Evolutionary conservation across 805 yeast species (phyloP).

Genomic region (Candida palmyrensis): DNA sequence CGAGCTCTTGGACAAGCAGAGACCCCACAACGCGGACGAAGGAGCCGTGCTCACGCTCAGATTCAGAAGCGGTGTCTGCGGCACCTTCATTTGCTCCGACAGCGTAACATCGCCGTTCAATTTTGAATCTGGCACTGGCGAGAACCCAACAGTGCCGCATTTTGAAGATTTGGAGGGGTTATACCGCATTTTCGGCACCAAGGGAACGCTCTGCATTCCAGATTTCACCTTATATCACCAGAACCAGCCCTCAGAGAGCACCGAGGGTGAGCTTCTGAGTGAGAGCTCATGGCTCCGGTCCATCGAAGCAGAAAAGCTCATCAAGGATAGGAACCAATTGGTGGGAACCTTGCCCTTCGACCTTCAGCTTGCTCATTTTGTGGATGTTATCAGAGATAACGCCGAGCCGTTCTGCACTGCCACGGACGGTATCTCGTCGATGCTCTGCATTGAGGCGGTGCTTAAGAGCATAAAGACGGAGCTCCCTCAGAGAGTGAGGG

Average conservation of each 20-base stretch:
- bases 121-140: conserved; percentile 40
- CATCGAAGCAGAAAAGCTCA: conserved; percentile 10
- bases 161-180: conserved; percentile 26
- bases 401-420: conserved; percentile 27
- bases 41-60: conserved; percentile 37
- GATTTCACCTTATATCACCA: conserved; percentile 36
- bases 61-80: conserved; percentile 33
- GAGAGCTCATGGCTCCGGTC: conserved; percentile 4
- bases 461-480: conserved; percentile 28
- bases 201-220: conserved; percentile 37
- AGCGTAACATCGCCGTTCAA: conserved; percentile 36
- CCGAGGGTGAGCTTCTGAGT: conserved; percentile 4
- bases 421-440: conserved; percentile 34
- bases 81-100: conserved; percentile 39
- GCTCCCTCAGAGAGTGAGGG: conserved; percentile 24
- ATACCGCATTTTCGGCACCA: conserved; percentile 33
- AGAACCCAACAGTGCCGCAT: conserved; percentile 36
- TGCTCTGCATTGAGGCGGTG: conserved; percentile 33
- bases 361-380: conserved; percentile 32
- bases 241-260: conserved; percentile 3
- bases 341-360: conserved; percentile 26
- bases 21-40: conserved; percentile 26
- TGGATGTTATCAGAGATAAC: conserved; percentile 26
- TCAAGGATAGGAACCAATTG: conserved; percentile 4
- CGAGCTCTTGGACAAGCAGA: conserved; percentile 28